A percentile compares a stretch with the other conserved stretches of the same genome.
phyloP scores from a whole-genome alignment of 1,284 basidiomycete species.

The Tylopilus orsonianus region DNA sequence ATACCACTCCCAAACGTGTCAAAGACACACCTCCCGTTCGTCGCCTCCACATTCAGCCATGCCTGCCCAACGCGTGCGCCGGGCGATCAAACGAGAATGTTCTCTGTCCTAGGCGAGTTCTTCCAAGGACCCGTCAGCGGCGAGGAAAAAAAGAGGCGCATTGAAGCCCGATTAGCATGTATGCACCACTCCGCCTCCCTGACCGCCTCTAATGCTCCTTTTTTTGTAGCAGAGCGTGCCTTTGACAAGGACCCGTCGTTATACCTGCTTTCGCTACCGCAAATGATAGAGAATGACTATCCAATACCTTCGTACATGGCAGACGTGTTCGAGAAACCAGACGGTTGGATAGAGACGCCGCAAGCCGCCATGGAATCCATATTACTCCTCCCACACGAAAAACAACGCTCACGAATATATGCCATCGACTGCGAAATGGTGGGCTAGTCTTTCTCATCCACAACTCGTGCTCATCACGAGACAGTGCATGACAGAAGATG shows the following conservation, averaged over 20 bases:
- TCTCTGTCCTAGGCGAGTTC: slow-evolving; percentile 80
- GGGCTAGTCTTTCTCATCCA: slow-evolving; percentile 21
- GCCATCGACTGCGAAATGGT: slow-evolving; percentile 96
- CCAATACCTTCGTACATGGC: slow-evolving; percentile 79
- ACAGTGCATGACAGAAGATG: slow-evolving; percentile 83
- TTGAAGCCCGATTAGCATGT: slow-evolving; percentile 56
- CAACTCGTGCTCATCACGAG: slow-evolving; percentile 5
- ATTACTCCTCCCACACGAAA: slow-evolving; percentile 25
- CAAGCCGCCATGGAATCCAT: slow-evolving; percentile 39
- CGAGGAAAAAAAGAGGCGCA: slow-evolving; percentile 72
- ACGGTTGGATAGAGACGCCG: slow-evolving; percentile 78
- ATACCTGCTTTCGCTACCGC: slow-evolving; percentile 74
- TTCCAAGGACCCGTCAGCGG: slow-evolving; percentile 78
- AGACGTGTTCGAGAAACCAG: slow-evolving; percentile 60
- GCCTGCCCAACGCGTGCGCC: slow-evolving; percentile 89
- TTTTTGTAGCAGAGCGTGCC: slow-evolving; percentile 53
- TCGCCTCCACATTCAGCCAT: slow-evolving; percentile 83
- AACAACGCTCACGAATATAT: slow-evolving; percentile 48
- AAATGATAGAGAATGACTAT: slow-evolving; percentile 92
- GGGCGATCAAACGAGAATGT: slow-evolving; percentile 80
- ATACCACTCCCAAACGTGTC: slow-evolving; percentile 52
- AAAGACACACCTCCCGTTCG: slow-evolving; percentile 60
- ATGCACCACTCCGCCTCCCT: slow-evolving; percentile 11
- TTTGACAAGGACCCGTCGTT: slow-evolving; percentile 61
- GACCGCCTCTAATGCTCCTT: slow-evolving; percentile 6